Conservation (phyloP, 192 early-diverging fungal species). For the Pecoramyces ruminantium region DNA sequence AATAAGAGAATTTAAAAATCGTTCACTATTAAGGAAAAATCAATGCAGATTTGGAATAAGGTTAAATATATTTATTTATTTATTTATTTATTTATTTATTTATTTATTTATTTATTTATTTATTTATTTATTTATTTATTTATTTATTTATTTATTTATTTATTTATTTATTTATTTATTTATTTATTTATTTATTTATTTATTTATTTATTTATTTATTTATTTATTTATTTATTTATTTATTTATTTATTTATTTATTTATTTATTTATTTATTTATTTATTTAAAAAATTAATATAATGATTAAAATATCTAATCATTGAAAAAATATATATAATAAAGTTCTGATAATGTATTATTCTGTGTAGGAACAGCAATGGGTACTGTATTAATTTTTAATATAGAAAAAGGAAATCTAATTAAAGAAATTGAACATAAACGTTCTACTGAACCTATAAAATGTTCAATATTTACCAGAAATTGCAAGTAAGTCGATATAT, state of each 20-base stretch:
- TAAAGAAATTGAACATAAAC: conserved; percentile 47
- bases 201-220: conserved; percentile 18
- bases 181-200: neutral
- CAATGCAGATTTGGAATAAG: conserved; percentile 5
- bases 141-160: conserved; percentile 12
- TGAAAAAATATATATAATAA: too few species aligned
- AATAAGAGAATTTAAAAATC: conserved; percentile 4
- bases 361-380: conserved; percentile 55
- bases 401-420: conserved; percentile 46
- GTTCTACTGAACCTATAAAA: conserved; percentile 61
- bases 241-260: neutral
- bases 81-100: conserved; percentile 3
- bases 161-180: conserved; percentile 9
- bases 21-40: neutral
- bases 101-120: conserved; percentile 18
- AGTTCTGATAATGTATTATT: conserved; percentile 56
- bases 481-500: conserved; percentile 52
- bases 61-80: neutral
- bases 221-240: neutral
- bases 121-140: neutral
- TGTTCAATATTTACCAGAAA: conserved; percentile 62
- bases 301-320: too few species aligned
- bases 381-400: conserved; percentile 51
- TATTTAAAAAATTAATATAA: too few species aligned
- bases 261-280: conserved; percentile 17